These are phyloP conservation scores for Fraxinus floribunda DNA, from an alignment of 305 asterid genomes.

Conservation along the genomic window DNA sequence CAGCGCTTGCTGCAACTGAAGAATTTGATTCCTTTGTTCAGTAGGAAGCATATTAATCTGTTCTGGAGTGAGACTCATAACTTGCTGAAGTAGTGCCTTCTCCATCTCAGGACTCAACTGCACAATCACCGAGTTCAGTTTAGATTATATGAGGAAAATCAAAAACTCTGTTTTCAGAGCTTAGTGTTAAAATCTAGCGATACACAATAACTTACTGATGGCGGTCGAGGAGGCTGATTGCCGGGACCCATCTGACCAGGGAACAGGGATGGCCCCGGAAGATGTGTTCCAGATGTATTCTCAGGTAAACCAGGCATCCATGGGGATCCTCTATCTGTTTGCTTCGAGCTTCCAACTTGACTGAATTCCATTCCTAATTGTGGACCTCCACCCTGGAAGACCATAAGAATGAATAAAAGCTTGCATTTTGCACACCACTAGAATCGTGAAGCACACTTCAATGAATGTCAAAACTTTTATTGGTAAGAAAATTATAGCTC, in stretches of 20 bases:
- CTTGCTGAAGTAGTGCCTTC: slow-evolving; percentile 84
- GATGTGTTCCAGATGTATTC: slow-evolving; percentile 45
- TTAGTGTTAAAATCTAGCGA: background rate
- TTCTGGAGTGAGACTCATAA: slow-evolving; percentile 86
- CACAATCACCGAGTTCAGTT: slow-evolving; percentile 20
- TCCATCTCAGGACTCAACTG: slow-evolving; percentile 91
- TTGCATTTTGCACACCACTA: slow-evolving; percentile 14
- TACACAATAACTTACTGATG: slow-evolving; percentile 42
- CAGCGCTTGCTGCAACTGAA: slow-evolving; percentile 90
- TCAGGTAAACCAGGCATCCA: slow-evolving; percentile 66
- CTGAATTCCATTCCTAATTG: slow-evolving; percentile 73
- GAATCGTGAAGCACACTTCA: background rate
- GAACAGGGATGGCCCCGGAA: slow-evolving; percentile 55
- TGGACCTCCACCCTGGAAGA: slow-evolving; percentile 61
- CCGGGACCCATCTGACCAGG: slow-evolving; percentile 61
- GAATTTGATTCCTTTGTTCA: slow-evolving; percentile 81
- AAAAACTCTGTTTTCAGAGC: background rate
- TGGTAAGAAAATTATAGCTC: background rate
- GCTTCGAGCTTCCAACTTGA: slow-evolving; percentile 71
- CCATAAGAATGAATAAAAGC: slow-evolving; percentile 27
- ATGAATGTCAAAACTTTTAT: slow-evolving; percentile 2
- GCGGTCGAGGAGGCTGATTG: slow-evolving; percentile 63
- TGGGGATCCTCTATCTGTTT: slow-evolving; percentile 61
- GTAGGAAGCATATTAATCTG: slow-evolving; percentile 81
- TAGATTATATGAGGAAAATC: background rate